Base-by-base conservation (phyloP, 805 yeast genomes). In the Candida orba region DNA sequence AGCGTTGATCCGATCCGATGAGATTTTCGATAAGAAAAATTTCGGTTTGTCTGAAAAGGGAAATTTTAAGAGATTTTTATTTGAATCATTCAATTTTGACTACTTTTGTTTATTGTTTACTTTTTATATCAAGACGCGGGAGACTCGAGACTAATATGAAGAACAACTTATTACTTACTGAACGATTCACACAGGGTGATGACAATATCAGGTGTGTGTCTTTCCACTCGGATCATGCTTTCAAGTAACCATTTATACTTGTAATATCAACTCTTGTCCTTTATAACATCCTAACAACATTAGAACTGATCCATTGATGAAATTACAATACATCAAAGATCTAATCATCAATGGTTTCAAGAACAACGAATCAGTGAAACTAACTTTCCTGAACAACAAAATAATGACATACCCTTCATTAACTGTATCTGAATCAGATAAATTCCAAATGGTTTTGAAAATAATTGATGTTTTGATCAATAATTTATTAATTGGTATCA, bases 321-420 rank as follows among this genome's bases (percentile, higher is more conserved):
- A 27, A 27, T 27, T 27, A 13, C 6, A 27, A 27, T 13, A 10
- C 13, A 27, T 27, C 10, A 27, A 27, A 27, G 29, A 27, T 27
- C 13, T 27, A 27, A 40, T 50, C 6, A 22, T 32, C 23, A 42
- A 37, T 31, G 48, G 52, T 6, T 29, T 48, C 40, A 32, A 33
- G n/a, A 27, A 15, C 23, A 35, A 35, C 14, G 23, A 23, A 10
- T 32, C 40, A 22, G 17, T 43, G 23, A 30, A 20, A 15, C 13
- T 36, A 6, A 7, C 34, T 1, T 40, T 42, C 8, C 36, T 29
- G n/a, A 31, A 20, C 14, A 27, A 31, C 6, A 23, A n/a, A 9
- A 47, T 13, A 3, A 29, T 49, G 6, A 13, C 20, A 3, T 57
- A 53, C 41, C 60, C 60, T 7, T 41, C 56, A 8, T 8, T 8